Conservation (phyloP, 768 basidiomycete species). For the Coprinellus aureogranulatus region DNA sequence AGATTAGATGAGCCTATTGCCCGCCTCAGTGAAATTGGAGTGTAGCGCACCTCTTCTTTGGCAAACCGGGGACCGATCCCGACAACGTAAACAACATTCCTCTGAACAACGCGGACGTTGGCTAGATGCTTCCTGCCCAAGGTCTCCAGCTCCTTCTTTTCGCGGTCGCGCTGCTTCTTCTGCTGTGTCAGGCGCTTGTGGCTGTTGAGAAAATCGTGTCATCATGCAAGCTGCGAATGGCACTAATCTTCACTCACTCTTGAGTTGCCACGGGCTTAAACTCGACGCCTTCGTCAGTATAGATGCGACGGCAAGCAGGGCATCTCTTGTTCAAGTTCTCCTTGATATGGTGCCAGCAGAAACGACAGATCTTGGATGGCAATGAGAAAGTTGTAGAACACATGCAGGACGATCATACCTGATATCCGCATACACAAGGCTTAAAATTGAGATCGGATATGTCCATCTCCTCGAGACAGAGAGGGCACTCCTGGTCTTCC, state of each 20-base stretch:
- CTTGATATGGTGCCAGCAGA: slow-evolving; percentile 99
- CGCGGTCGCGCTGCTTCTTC: slow-evolving; percentile 92
- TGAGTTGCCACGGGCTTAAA: slow-evolving; percentile 94
- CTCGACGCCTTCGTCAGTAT: slow-evolving; percentile 89
- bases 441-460: slow-evolving; percentile 98
- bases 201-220: slow-evolving; percentile 39
- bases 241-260: slow-evolving; percentile 63
- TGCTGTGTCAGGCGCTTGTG: slow-evolving; percentile 93
- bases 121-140: slow-evolving; percentile 82
- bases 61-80: slow-evolving; percentile 93
- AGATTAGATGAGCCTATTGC: neutral
- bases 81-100: slow-evolving; percentile 93
- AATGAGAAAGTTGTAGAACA: slow-evolving; percentile 3
- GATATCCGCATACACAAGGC: slow-evolving; percentile 98
- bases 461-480: slow-evolving; percentile 99
- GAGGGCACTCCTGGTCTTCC: slow-evolving; percentile 97
- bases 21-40: no score
- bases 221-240: slow-evolving; percentile 14
- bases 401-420: slow-evolving; percentile 47
- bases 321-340: slow-evolving; percentile 94
- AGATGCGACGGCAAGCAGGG: slow-evolving; percentile 91
- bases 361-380: slow-evolving; percentile 84
- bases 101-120: slow-evolving; percentile 94
- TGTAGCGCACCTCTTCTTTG: slow-evolving; percentile 85
- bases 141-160: slow-evolving; percentile 90